Evolutionary conservation across 108 stramenopile genomes (phyloP).

Genomic region (Cylindrotheca closterium): DNA sequence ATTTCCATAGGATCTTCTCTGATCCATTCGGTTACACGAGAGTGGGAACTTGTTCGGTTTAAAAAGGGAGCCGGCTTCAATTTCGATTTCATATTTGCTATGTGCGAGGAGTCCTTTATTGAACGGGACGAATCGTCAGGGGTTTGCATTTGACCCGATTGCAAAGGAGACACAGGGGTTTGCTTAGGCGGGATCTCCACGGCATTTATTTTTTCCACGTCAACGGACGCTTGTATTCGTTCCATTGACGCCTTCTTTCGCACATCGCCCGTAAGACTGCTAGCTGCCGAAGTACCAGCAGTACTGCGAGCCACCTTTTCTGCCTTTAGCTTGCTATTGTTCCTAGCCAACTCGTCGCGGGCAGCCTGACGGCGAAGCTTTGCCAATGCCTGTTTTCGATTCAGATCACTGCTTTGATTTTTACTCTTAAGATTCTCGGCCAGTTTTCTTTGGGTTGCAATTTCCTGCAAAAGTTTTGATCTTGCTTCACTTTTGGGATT

Average conservation of each 20-base stretch:
- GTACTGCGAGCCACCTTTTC: not conserved
- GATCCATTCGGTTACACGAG: not conserved
- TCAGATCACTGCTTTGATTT: not conserved
- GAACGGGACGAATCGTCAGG: too few relatives aligned
- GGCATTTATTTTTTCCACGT: not conserved
- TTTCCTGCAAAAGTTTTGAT: not conserved
- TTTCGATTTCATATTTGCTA: too few relatives aligned
- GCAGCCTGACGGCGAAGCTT: conserved; percentile 21
- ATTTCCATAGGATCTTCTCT: not conserved
- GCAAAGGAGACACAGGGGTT: not conserved
- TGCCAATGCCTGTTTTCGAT: conserved; percentile 16
- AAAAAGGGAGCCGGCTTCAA: too few relatives aligned
- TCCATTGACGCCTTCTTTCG: too few relatives aligned
- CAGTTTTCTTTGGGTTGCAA: not conserved
- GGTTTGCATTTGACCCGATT: not conserved
- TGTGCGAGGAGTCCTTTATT: too few relatives aligned
- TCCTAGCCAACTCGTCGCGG: conserved; percentile 2
- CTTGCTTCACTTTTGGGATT: not conserved
- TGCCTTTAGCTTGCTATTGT: conserved; percentile 6
- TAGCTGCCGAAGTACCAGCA: not conserved
- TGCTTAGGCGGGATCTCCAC: not conserved
- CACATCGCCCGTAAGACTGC: too few relatives aligned
- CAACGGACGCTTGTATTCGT: not conserved
- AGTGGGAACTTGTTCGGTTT: not conserved
- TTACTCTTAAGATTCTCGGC: not conserved